These are phyloP conservation scores for Pseudonectria foliicola DNA, from an alignment of 2,329 filamentous ascomycete species.

Conservation along the genomic window DNA sequence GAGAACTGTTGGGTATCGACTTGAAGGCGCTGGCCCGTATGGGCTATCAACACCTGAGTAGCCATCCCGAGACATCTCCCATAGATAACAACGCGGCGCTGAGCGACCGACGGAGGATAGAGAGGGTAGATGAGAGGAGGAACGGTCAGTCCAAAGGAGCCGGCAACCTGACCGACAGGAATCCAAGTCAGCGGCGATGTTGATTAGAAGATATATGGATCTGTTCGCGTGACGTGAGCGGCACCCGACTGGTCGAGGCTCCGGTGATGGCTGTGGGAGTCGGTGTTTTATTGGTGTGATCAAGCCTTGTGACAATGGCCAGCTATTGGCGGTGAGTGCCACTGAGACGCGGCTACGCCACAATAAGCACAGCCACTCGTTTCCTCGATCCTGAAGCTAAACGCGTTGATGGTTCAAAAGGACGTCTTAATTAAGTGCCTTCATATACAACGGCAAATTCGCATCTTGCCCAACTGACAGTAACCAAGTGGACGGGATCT, in stretches of 20 bases:
- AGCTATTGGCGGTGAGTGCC: neutral
- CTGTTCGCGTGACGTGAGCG: constrained; percentile 22
- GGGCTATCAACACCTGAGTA: constrained; percentile 84
- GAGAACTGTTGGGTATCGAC: constrained; percentile 69
- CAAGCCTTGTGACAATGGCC: neutral
- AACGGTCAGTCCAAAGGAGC: constrained; percentile 3
- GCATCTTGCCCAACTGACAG: too few relatives aligned
- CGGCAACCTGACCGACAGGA: constrained; percentile 9
- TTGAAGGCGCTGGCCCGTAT: constrained; percentile 80
- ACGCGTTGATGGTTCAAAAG: neutral
- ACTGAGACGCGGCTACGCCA: neutral
- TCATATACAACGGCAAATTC: too few relatives aligned
- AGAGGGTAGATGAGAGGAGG: constrained; percentile 6
- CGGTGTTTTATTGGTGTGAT: too few relatives aligned
- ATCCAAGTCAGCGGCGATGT: constrained; percentile 6
- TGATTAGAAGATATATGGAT: constrained; percentile 4
- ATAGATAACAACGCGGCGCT: constrained; percentile 22
- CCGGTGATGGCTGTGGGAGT: too few relatives aligned
- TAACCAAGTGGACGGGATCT: too few relatives aligned
- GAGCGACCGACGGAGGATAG: constrained; percentile 14
- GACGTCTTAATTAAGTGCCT: too few relatives aligned
- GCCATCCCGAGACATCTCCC: constrained; percentile 65
- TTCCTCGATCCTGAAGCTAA: neutral
- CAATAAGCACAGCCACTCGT: neutral
- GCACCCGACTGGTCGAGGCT: too few relatives aligned